These are phyloP conservation scores for Xylaria flabelliformis DNA, from an alignment of 495 filamentous ascomycete genomes.

Conservation along the genomic window DNA sequence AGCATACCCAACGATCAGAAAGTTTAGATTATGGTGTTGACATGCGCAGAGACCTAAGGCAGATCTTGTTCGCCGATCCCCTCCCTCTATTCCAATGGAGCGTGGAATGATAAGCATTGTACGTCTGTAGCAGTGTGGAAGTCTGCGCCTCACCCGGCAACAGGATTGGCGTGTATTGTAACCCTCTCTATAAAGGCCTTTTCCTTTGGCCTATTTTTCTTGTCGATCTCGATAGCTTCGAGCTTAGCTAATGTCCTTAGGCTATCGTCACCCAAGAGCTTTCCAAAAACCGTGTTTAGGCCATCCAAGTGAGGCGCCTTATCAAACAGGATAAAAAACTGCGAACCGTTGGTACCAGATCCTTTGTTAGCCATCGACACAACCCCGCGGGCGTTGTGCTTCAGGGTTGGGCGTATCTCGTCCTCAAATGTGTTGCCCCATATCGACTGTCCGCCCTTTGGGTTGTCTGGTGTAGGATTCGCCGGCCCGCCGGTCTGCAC, in stretches of 20 bases:
- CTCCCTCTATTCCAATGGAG: neutral
- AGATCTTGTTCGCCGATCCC: neutral
- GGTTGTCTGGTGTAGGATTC: constrained; percentile 61
- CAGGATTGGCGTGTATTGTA: constrained; percentile 92
- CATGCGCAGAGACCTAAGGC: neutral
- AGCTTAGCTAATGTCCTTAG: constrained; percentile 73
- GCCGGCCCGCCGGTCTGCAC: constrained; percentile 85
- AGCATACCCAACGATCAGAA: neutral
- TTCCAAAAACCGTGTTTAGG: constrained; percentile 91
- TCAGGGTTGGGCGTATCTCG: constrained; percentile 84
- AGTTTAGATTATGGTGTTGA: neutral
- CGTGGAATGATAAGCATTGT: neutral
- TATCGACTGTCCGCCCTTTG: constrained; percentile 85
- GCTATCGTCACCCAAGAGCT: constrained; percentile 70
- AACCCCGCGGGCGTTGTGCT: constrained; percentile 86
- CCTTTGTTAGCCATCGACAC: constrained; percentile 95
- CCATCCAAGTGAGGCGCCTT: constrained; percentile 92
- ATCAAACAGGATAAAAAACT: constrained; percentile 92
- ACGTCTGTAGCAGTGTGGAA: neutral
- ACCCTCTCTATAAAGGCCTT: constrained; percentile 72
- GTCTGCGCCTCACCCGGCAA: constrained; percentile 66
- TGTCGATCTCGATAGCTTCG: constrained; percentile 82
- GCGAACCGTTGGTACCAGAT: constrained; percentile 84
- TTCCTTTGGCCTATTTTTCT: constrained; percentile 84
- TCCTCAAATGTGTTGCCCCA: constrained; percentile 87